phyloP scores from a whole-genome alignment of 164 flowering plant species.

The Piper betle region DNA sequence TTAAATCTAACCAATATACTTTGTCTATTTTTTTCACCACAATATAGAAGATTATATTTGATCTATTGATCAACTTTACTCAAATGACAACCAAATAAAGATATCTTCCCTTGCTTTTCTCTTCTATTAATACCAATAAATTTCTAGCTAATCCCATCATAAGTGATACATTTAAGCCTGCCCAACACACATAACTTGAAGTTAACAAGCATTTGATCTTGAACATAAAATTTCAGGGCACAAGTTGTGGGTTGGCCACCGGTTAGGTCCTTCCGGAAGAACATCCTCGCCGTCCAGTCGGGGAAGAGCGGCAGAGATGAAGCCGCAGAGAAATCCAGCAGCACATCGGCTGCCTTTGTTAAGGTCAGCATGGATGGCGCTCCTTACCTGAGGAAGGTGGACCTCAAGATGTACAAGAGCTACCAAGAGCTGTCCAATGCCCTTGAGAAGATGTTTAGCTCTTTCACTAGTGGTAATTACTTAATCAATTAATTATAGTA shows the following conservation, averaged over 20 bases:
- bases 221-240: slow-evolving; percentile 31
- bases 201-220: neutral
- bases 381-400: slow-evolving; percentile 74
- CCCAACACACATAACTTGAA: too few species aligned
- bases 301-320: slow-evolving; percentile 25
- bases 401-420: slow-evolving; percentile 59
- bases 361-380: slow-evolving; percentile 94
- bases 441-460: slow-evolving; percentile 63
- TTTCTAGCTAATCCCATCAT: too few species aligned
- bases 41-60: too few species aligned
- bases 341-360: slow-evolving; percentile 38
- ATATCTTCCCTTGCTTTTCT: too few species aligned
- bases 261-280: slow-evolving; percentile 61
- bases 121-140: too few species aligned
- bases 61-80: too few species aligned
- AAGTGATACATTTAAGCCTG: too few species aligned
- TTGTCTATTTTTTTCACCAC: too few species aligned
- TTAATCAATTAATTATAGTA: neutral
- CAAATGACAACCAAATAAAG: too few species aligned
- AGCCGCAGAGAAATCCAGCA: slow-evolving; percentile 17
- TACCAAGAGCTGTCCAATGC: slow-evolving; percentile 63
- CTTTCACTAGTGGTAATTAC: slow-evolving; percentile 57
- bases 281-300: slow-evolving; percentile 31
- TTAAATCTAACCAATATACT: too few species aligned
- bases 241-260: slow-evolving; percentile 94